phyloP scores from a whole-genome alignment of 2,329 filamentous ascomycete species.

The Lachnellula occidentalis region DNA sequence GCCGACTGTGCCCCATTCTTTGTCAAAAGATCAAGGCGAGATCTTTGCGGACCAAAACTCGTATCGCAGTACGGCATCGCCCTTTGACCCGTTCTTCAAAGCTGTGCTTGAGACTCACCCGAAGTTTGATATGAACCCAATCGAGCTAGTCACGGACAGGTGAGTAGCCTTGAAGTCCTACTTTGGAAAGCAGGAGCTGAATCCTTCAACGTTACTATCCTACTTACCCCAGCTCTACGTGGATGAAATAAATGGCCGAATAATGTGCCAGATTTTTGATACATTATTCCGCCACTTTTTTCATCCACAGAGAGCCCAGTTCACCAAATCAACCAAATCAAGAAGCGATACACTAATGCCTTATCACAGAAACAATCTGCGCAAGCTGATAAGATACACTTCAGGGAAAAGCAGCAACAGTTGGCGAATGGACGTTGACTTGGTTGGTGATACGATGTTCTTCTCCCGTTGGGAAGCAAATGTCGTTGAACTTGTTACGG shows the following conservation, averaged over 20 bases:
- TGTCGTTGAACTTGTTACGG: conserved; percentile 12
- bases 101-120: conserved; percentile 20
- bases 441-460: conserved; percentile 32
- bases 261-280: too few relatives aligned
- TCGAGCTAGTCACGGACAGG: conserved; percentile 26
- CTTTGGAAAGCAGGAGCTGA: too few relatives aligned
- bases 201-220: too few relatives aligned
- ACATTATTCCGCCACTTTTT: too few relatives aligned
- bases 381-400: conserved; percentile 28
- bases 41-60: conserved; percentile 30
- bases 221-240: too few relatives aligned
- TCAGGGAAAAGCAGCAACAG: conserved; percentile 19
- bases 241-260: too few relatives aligned
- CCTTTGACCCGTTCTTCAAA: conserved; percentile 26
- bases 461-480: conserved; percentile 28
- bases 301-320: too few relatives aligned
- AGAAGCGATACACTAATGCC: too few relatives aligned
- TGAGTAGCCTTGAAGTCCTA: too few relatives aligned
- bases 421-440: conserved; percentile 31
- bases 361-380: conserved; percentile 24
- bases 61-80: conserved; percentile 23
- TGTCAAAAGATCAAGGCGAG: conserved; percentile 9
- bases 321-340: too few relatives aligned
- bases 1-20: conserved; percentile 16
- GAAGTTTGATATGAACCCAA: conserved; percentile 18